A percentile compares a stretch with the other conserved stretches of the same genome.
Conservation (phyloP, 306 rosid genomes). For the Carpinus fangiana region DNA sequence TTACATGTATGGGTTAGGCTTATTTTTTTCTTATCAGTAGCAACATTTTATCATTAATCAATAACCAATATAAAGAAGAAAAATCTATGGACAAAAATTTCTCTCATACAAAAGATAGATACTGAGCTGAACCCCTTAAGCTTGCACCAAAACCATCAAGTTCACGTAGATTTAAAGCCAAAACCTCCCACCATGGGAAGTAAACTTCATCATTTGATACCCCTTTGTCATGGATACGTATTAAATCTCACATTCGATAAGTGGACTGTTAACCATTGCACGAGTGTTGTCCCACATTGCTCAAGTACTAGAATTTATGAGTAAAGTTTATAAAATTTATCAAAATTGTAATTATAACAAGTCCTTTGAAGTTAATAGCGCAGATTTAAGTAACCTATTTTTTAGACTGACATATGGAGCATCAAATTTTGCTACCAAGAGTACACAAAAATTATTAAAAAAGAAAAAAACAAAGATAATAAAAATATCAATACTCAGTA, state of each 20-base stretch:
- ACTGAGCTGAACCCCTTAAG: background rate
- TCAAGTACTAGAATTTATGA: no score
- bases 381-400: no score
- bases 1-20: background rate
- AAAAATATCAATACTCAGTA: conserved; percentile 7
- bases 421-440: background rate
- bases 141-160: no score
- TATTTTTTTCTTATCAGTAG: background rate
- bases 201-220: no score
- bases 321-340: no score
- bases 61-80: background rate
- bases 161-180: no score
- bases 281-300: background rate
- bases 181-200: no score
- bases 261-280: background rate
- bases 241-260: background rate
- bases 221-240: background rate
- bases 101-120: background rate
- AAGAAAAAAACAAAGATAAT: background rate
- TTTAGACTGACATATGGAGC: no score
- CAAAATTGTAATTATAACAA: background rate
- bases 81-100: background rate
- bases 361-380: no score
- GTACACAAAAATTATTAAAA: background rate
- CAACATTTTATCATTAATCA: background rate